Conservation (phyloP, 2,329 filamentous ascomycete species). For the Zelopaecilomyces penicillatus region DNA sequence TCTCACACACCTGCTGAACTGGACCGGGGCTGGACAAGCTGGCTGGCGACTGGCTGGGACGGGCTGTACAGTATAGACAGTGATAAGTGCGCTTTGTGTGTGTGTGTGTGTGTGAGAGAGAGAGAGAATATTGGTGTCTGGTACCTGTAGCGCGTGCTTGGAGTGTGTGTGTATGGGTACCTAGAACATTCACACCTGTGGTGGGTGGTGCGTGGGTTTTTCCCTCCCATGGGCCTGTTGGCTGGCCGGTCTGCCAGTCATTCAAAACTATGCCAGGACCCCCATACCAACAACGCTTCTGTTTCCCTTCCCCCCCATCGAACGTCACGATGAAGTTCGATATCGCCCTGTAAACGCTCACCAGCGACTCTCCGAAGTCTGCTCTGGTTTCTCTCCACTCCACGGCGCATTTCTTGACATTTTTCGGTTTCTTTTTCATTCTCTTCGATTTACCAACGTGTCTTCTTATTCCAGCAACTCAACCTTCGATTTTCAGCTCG, state of each 20-base stretch:
- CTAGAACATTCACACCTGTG: no score
- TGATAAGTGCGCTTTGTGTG: no score
- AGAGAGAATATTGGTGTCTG: no score
- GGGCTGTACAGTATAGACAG: no score
- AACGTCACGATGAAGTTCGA: slow-evolving; percentile 48
- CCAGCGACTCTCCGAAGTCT: slow-evolving; percentile 49
- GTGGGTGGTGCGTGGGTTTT: no score
- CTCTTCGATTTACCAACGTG: slow-evolving; percentile 10
- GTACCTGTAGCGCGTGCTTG: no score
- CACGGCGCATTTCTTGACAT: slow-evolving; percentile 24
- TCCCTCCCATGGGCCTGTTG: background rate
- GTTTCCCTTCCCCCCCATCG: slow-evolving; percentile 33
- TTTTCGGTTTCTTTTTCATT: slow-evolving; percentile 16
- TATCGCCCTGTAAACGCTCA: slow-evolving; percentile 40
- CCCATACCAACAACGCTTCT: slow-evolving; percentile 11
- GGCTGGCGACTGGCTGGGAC: slow-evolving; percentile 1
- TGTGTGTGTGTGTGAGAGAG: no score
- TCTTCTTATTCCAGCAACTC: slow-evolving; percentile 1
- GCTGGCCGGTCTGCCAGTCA: slow-evolving; percentile 4
- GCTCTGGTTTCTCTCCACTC: slow-evolving; percentile 35
- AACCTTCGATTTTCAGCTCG: slow-evolving; percentile 2
- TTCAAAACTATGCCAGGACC: slow-evolving; percentile 30
- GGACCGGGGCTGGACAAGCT: slow-evolving; percentile 3
- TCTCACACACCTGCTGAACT: background rate
- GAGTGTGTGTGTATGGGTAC: no score